phyloP scores from a whole-genome alignment of 495 filamentous ascomycete genomes.

The Chaetomidium leptoderma region DNA sequence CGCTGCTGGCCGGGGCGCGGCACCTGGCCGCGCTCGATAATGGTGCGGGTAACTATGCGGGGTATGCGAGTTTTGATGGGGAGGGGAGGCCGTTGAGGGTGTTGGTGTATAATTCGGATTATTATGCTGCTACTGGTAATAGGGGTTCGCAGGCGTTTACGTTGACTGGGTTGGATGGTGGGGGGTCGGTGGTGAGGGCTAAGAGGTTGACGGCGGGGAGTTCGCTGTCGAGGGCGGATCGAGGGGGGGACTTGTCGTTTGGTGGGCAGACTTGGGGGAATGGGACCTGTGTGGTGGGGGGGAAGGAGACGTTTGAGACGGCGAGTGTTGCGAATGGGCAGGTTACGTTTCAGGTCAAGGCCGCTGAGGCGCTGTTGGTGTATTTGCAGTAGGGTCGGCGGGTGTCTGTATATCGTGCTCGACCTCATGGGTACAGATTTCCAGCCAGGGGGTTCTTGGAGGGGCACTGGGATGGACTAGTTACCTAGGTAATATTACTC shows the following conservation, averaged over 20 bases:
- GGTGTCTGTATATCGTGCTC: too few species aligned
- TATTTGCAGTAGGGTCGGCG: slow-evolving; percentile 45
- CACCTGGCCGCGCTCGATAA: slow-evolving; percentile 50
- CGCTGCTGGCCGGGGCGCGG: slow-evolving; percentile 48
- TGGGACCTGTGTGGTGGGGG: slow-evolving; percentile 47
- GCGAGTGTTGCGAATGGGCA: slow-evolving; percentile 38
- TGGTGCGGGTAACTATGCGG: slow-evolving; percentile 47
- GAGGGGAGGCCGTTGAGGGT: slow-evolving; percentile 38
- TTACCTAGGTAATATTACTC: too few species aligned
- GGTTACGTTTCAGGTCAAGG: slow-evolving; percentile 46
- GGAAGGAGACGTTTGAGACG: slow-evolving; percentile 43
- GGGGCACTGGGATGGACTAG: too few species aligned
- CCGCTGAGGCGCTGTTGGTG: slow-evolving; percentile 53
- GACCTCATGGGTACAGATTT: too few species aligned
- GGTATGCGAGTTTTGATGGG: slow-evolving; percentile 49
- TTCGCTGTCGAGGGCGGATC: slow-evolving; percentile 47
- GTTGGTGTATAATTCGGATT: slow-evolving; percentile 57
- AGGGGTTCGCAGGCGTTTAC: slow-evolving; percentile 44
- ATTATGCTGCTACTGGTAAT: slow-evolving; percentile 46
- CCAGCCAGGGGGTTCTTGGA: too few species aligned
- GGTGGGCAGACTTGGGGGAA: slow-evolving; percentile 53
- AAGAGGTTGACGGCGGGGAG: slow-evolving; percentile 54
- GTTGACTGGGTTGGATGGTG: slow-evolving; percentile 40
- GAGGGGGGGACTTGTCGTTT: slow-evolving; percentile 44
- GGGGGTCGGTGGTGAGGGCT: slow-evolving; percentile 29